Percentiles rank a stretch among this genome's conserved stretches.
Evolutionary conservation across 192 early-diverging fungal species (phyloP).

Genomic region (Coemansia sp.): DNA sequence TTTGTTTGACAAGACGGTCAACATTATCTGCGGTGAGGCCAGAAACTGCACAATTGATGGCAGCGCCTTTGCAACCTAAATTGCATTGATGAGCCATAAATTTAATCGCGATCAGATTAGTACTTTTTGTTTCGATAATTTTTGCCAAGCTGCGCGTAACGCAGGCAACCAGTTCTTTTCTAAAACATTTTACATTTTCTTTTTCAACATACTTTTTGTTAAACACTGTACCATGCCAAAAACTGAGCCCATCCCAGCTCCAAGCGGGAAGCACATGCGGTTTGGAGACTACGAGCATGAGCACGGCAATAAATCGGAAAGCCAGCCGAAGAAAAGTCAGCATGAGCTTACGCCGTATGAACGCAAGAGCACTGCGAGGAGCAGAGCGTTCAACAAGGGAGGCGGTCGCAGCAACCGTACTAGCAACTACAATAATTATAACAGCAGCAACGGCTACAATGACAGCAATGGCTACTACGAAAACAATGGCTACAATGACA

Average conservation of each 20-base stretch:
- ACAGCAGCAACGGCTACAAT: background rate
- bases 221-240: no score
- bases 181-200: slow-evolving; percentile 5
- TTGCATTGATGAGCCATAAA: background rate
- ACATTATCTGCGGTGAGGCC: slow-evolving; percentile 20
- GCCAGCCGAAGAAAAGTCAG: no score
- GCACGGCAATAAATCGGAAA: no score
- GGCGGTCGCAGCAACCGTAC: no score
- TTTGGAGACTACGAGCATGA: no score
- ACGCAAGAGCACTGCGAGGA: no score
- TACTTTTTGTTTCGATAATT: slow-evolving; percentile 4
- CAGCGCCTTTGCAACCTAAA: slow-evolving; percentile 2
- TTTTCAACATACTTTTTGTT: background rate
- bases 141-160: background rate
- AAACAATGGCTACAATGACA: background rate
- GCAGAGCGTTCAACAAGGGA: no score
- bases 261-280: no score
- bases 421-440: background rate
- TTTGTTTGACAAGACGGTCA: slow-evolving; percentile 43
- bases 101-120: background rate
- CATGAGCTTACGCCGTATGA: no score
- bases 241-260: no score
- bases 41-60: slow-evolving; percentile 27
- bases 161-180: background rate
- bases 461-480: background rate